Base-by-base conservation (phyloP, 805 yeast species). In the Kuraishia piskuri region DNA sequence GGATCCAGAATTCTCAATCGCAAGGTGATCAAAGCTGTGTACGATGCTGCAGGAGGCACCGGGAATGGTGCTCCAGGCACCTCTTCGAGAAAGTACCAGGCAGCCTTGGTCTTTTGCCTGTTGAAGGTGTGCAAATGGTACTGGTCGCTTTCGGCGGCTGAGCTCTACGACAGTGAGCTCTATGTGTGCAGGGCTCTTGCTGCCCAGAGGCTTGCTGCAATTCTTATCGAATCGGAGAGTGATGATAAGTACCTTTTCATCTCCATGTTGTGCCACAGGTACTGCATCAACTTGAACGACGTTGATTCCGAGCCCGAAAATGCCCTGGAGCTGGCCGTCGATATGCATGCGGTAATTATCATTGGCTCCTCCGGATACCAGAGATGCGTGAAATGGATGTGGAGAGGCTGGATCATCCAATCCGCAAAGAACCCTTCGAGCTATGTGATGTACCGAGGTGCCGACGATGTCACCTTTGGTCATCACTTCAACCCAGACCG, bases 391-490 rank as follows among this genome's bases (percentile, higher is more conserved):
- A 82, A 84, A 59, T 90, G 96, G 96, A 68, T 90, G 50, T 90
- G 97, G 97, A 73, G 91, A 54, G 97, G 97, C 25, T 88, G 96
- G 96, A 87, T 90, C 57, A 76, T 87, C 51, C 96, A 89, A 68
- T 79, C 86, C 22, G 79, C 83, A 12, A 67, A 65, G 14, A 89
- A 88, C 63, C 88, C 94, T 5, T 76, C 79, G 22, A 81, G 83
- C 17, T 90, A 86, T 60, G 83, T 80, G 23, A 62, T 84, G 53
- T 88, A 85, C 65, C 78, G 75, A 56, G 82, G 82, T 0, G 78
- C 83, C 14, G 74, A 82, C 0, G 80, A 83, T 22, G 70, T 82
- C 3, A 70, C 75, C 14, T 71, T 87, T 55, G 58, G 68, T 52
- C 67, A 77, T 2, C 97, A 90, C 67, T 88, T 88, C 59, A 83